These are phyloP conservation scores for Dactylellina sp. DNA, from an alignment of 2,329 filamentous ascomycete species.

Conservation along the genomic window DNA sequence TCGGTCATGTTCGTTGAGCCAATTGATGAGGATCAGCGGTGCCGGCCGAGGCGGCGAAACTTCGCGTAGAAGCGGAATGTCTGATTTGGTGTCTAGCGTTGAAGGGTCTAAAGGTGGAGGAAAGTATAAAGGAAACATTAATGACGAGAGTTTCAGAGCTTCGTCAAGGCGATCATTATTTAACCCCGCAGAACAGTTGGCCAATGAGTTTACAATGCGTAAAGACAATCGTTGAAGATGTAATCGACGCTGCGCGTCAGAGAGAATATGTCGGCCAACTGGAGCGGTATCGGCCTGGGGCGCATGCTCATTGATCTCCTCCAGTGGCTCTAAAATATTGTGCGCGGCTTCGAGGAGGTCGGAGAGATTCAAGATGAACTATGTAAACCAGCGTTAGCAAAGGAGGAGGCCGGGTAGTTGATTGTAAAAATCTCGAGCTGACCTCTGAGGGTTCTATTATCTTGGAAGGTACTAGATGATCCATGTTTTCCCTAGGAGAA, in stretches of 20 bases:
- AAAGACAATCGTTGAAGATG: conserved; percentile 42
- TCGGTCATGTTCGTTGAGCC: conserved; percentile 46
- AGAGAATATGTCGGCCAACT: conserved; percentile 48
- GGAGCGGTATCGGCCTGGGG: conserved; percentile 25
- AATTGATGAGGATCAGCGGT: conserved; percentile 41
- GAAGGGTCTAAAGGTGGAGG: conserved; percentile 42
- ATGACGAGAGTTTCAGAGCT: conserved; percentile 28
- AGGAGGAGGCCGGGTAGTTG: not conserved
- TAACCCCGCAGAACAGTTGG: conserved; percentile 32
- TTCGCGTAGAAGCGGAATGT: conserved; percentile 39
- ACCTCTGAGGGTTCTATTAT: conserved; percentile 51
- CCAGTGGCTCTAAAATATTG: conserved; percentile 36
- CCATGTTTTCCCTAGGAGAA: not conserved
- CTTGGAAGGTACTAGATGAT: conserved; percentile 26
- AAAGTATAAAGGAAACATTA: conserved; percentile 51
- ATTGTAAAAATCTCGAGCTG: not conserved
- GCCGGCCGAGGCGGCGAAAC: conserved; percentile 41
- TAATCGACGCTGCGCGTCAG: conserved; percentile 38
- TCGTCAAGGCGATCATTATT: conserved; percentile 49
- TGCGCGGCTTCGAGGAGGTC: conserved; percentile 43
- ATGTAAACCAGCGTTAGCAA: conserved; percentile 1
- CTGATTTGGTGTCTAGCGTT: conserved; percentile 41
- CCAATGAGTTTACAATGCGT: conserved; percentile 38
- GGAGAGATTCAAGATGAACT: conserved; percentile 51
- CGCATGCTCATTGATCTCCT: conserved; percentile 25